Conservation (phyloP, 2,329 filamentous ascomycete species). For the Alternaria atra region DNA sequence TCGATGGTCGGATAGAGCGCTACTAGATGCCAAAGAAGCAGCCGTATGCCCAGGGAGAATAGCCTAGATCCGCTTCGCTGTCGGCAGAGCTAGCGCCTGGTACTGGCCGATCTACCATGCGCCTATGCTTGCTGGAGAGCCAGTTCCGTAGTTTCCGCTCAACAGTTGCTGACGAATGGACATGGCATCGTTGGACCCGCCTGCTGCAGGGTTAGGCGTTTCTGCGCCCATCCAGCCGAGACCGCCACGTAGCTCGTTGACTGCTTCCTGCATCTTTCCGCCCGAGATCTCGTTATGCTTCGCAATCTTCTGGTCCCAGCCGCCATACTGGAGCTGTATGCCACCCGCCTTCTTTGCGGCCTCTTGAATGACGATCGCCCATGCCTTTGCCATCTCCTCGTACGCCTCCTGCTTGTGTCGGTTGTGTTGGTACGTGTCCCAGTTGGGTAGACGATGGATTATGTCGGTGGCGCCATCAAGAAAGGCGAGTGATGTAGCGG, state of each 20-base stretch:
- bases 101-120: conserved; percentile 57
- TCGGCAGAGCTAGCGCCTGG: neutral
- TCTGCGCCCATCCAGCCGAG: conserved; percentile 78
- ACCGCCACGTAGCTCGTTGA: conserved; percentile 76
- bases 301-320: conserved; percentile 87
- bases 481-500: conserved; percentile 84
- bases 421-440: conserved; percentile 87
- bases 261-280: conserved; percentile 80
- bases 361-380: conserved; percentile 90
- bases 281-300: conserved; percentile 89
- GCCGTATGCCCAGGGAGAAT: neutral
- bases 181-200: conserved; percentile 40
- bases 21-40: neutral
- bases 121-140: conserved; percentile 64
- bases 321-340: conserved; percentile 85
- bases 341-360: conserved; percentile 90
- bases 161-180: conserved; percentile 59
- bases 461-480: conserved; percentile 90
- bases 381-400: conserved; percentile 93
- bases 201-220: conserved; percentile 27
- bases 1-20: neutral
- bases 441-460: conserved; percentile 88
- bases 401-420: conserved; percentile 95
- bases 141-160: conserved; percentile 65
- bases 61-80: neutral